These are phyloP conservation scores for Microbotryum violaceum DNA, from an alignment of 1,284 basidiomycete species.

Conservation along the genomic window DNA sequence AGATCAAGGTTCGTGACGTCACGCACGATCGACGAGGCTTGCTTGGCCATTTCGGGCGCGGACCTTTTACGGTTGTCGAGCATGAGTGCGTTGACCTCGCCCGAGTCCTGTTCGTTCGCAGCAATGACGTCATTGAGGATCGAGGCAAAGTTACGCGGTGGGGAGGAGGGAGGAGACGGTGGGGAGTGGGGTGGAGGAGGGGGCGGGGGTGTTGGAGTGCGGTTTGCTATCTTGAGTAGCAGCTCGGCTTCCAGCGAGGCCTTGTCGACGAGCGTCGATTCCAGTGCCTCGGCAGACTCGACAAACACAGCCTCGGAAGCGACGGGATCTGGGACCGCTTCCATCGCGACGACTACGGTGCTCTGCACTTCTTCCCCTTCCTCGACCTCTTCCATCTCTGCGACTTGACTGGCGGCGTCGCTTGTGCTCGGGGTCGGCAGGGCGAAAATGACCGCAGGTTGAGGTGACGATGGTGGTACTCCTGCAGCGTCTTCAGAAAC, in stretches of 20 bases:
- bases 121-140: constrained; percentile 2
- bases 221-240: not conserved
- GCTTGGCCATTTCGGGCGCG: not conserved
- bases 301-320: not conserved
- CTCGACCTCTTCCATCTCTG: not conserved
- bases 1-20: not conserved
- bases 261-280: not conserved
- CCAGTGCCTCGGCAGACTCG: not conserved
- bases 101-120: not conserved
- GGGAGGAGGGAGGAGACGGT: not conserved
- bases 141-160: constrained; percentile 2
- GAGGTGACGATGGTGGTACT: not conserved
- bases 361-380: not conserved
- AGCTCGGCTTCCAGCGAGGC: not conserved
- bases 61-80: not conserved
- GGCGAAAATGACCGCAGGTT: not conserved
- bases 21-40: not conserved
- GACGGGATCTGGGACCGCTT: not conserved
- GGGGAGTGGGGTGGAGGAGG: not conserved
- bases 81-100: constrained; percentile 2
- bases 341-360: not conserved
- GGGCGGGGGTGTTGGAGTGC: not conserved
- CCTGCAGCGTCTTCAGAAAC: not conserved
- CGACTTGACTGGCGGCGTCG: not conserved
- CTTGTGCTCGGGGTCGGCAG: not conserved